Evolutionary conservation across 179 eudicot species (phyloP).

Genomic region (Corrigiola litoralis): DNA sequence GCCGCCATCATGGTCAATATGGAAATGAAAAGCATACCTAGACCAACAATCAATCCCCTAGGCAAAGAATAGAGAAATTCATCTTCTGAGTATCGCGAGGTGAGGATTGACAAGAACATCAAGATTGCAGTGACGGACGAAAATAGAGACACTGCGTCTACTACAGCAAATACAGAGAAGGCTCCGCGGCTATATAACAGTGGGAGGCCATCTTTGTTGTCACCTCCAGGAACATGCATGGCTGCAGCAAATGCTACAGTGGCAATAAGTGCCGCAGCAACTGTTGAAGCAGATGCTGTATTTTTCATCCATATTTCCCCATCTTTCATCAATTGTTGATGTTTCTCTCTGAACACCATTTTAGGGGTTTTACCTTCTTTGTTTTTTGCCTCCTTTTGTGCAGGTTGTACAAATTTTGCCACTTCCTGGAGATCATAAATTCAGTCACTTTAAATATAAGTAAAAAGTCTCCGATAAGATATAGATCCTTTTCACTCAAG

Average conservation of each 20-base stretch:
- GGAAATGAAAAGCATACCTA: slow-evolving; percentile 31
- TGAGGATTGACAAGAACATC: slow-evolving; percentile 41
- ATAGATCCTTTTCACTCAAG: too few relatives aligned
- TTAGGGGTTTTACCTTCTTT: slow-evolving; percentile 28
- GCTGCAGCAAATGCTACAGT: slow-evolving; percentile 37
- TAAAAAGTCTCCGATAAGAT: too few relatives aligned
- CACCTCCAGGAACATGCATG: slow-evolving; percentile 43
- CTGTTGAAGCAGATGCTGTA: slow-evolving; percentile 33
- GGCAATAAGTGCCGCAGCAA: slow-evolving; percentile 38
- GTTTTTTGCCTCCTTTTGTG: slow-evolving; percentile 21
- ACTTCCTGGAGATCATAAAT: slow-evolving; percentile 26
- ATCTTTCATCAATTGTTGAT: slow-evolving; percentile 28
- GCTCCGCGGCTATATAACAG: neutral
- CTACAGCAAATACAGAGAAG: slow-evolving; percentile 24
- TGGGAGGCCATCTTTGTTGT: slow-evolving; percentile 16
- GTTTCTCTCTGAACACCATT: slow-evolving; percentile 32
- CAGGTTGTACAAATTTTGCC: slow-evolving; percentile 25
- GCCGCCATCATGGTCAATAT: slow-evolving; percentile 26
- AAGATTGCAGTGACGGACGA: slow-evolving; percentile 26
- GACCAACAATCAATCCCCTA: slow-evolving; percentile 24
- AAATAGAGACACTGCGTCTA: slow-evolving; percentile 32
- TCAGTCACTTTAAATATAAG: neutral
- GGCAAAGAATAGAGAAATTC: slow-evolving; percentile 33
- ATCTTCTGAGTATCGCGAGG: slow-evolving; percentile 29
- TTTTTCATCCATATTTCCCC: slow-evolving; percentile 48